Percentiles rank a stretch among this genome's conserved stretches.
These are phyloP conservation scores for Alternaria sp. DNA, from an alignment of 2,329 filamentous ascomycete species.

Conservation along the genomic window DNA sequence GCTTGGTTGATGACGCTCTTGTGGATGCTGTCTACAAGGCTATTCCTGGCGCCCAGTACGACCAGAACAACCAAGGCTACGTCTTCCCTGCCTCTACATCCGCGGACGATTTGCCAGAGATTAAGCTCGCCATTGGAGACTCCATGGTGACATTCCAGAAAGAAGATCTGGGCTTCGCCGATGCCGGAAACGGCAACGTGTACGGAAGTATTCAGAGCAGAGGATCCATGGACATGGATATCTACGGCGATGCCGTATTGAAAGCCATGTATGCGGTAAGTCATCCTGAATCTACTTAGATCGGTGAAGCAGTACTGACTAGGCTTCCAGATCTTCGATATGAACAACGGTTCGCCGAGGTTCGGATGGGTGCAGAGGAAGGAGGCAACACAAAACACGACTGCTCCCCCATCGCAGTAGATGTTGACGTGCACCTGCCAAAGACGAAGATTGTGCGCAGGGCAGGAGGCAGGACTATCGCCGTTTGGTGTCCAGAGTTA, in stretches of 20 bases:
- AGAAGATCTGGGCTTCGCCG: constrained; percentile 36
- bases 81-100: constrained; percentile 56
- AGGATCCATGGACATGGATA: constrained; percentile 33
- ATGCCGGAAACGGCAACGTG: constrained; percentile 29
- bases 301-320: constrained; percentile 3
- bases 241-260: constrained; percentile 31
- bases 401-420: constrained; percentile 24
- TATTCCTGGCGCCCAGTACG: constrained; percentile 61
- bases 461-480: not conserved
- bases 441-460: not conserved
- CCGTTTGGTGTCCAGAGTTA: not conserved
- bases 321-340: constrained; percentile 27
- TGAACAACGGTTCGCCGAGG: constrained; percentile 27
- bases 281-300: not conserved
- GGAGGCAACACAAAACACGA: constrained; percentile 28
- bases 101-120: constrained; percentile 20
- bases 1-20: constrained; percentile 64
- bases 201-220: constrained; percentile 35
- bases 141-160: constrained; percentile 30
- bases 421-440: not conserved
- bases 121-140: constrained; percentile 34
- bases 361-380: constrained; percentile 36
- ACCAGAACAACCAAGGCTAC: constrained; percentile 61
- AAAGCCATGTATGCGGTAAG: constrained; percentile 37
- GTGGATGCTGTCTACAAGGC: constrained; percentile 67